Evolutionary conservation across 306 rosid genomes (phyloP), one percentile per base, ranked within the genome.

Genomic region (Glycine tomentella): DNA sequence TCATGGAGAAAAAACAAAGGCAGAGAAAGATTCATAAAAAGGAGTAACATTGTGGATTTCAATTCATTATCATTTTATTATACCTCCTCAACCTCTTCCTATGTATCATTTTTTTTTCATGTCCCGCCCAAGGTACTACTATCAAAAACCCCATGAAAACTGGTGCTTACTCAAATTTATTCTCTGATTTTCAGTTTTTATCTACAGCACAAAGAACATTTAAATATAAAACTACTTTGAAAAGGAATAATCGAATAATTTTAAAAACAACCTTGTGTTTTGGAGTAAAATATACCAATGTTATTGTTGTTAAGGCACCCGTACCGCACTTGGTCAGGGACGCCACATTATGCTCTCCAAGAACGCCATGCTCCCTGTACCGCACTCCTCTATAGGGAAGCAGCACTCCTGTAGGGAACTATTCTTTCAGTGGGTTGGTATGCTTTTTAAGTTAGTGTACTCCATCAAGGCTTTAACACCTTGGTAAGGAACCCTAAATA

Each of bases 201-300:
- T 72, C 46, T 52, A 52, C 58, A 71, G 13, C 13, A 50, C 48
- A 50, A 71, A 66, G 58, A 61, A 57, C 4, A 10, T n/a, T 61
- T 15, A 8, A 46, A 56, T 70, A 79, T 38, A 69, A 61, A 80
- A 71, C 56, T 45, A 45, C 52, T 46, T 49, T 50, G 48, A 59
- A 61, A 80, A 34, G 46, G 34, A 49, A 36, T 59, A 16, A 61
- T 34, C 17, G 46, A 77, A 59, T 36, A 59, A 40, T 40, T 40
- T 40, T 40, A 5, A 40, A 40, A 40, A 40, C 42, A 40, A 40
- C 44, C 44, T 40, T 40, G 44, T 40, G 44, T 40, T 40, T 40
- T 40, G 44, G 44, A 40, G 44, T 40, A 40, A 40, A 4, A 40
- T 40, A 5, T 5, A 40, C 44, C 44, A 40, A 40, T 7, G 7